Conservation (phyloP, 768 basidiomycete species). For the Hysterangium stoloniferum region DNA sequence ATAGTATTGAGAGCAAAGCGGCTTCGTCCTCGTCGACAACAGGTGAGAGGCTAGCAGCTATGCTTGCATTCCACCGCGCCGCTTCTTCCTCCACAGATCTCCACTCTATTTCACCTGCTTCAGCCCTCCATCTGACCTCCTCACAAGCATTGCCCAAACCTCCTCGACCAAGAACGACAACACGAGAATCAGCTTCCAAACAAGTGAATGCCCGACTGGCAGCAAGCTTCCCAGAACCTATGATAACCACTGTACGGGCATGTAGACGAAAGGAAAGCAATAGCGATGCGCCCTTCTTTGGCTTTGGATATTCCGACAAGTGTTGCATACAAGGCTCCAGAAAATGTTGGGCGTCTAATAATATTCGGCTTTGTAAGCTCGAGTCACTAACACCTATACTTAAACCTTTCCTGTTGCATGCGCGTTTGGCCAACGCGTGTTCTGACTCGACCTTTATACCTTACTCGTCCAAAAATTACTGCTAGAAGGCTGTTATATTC, state of each 20-base stretch:
- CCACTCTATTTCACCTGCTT: slow-evolving; percentile 33
- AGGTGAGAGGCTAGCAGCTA: slow-evolving; percentile 19
- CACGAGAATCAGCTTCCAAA: slow-evolving; percentile 69
- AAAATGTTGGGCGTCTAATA: neutral
- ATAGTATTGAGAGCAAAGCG: slow-evolving; percentile 43
- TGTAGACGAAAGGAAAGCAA: slow-evolving; percentile 66
- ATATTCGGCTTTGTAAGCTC: neutral
- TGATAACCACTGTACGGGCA: slow-evolving; percentile 49
- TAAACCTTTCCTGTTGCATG: no score
- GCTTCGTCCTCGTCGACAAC: slow-evolving; percentile 30
- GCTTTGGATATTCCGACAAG: slow-evolving; percentile 7
- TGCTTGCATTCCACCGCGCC: slow-evolving; percentile 30
- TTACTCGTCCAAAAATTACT: neutral
- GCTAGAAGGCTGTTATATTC: neutral
- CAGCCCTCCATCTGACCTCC: slow-evolving; percentile 60
- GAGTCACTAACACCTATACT: slow-evolving; percentile 6
- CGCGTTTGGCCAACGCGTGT: slow-evolving; percentile 4
- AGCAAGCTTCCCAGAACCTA: slow-evolving; percentile 75
- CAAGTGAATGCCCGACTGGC: slow-evolving; percentile 78
- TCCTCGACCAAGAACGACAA: slow-evolving; percentile 54
- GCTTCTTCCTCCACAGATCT: slow-evolving; percentile 53
- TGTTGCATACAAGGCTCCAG: neutral
- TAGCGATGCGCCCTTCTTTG: slow-evolving; percentile 58
- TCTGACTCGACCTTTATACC: neutral
- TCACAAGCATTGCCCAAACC: slow-evolving; percentile 48